Evolutionary conservation across 345 rosid species (phyloP).

Genomic region (Melaleuca alternifolia): DNA sequence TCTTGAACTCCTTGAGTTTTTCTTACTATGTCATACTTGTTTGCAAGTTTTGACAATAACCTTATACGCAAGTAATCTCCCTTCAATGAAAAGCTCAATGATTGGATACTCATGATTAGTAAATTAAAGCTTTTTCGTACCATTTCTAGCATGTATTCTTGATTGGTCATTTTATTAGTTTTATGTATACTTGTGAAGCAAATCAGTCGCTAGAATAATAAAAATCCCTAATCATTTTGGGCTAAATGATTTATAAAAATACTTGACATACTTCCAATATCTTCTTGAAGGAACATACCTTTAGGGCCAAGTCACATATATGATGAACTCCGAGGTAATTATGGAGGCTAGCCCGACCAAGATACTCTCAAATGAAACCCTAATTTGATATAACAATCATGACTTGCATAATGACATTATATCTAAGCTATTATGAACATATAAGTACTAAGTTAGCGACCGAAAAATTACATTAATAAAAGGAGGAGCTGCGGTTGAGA

Average conservation of each 20-base stretch:
- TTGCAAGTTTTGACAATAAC: background rate
- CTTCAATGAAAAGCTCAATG: background rate
- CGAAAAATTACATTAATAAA: background rate
- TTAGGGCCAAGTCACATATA: background rate
- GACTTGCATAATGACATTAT: background rate
- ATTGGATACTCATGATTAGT: background rate
- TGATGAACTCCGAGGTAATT: background rate
- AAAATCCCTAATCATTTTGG: background rate
- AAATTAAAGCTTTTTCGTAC: background rate
- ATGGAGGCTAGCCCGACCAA: background rate
- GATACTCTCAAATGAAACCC: background rate
- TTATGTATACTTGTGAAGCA: background rate
- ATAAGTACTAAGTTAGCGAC: background rate
- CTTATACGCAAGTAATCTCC: background rate
- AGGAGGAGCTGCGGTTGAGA: constrained; percentile 10
- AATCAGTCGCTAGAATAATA: background rate
- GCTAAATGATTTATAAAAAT: background rate
- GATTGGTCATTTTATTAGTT: background rate
- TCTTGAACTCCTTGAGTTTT: background rate
- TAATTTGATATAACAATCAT: background rate
- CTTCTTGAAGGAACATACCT: background rate
- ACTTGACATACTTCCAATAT: background rate
- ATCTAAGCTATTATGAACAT: background rate
- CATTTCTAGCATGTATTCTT: background rate
- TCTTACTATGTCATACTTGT: background rate